Conservation (phyloP, 2,329 filamentous ascomycete genomes). For the Pseudodiploospora longispora region DNA sequence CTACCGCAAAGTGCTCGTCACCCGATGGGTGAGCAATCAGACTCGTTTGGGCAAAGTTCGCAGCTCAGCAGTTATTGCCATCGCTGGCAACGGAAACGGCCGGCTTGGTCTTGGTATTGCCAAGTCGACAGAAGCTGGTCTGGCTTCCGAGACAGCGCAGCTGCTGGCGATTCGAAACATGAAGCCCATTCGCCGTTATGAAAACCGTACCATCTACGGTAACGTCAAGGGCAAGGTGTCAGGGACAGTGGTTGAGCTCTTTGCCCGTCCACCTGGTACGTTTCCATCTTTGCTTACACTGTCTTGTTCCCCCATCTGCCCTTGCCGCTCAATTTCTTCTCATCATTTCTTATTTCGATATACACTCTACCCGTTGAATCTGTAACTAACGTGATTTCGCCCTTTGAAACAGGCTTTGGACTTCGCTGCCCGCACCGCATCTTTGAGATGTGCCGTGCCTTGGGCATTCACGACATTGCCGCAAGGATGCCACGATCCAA, state of each 20-base stretch:
- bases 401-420: constrained; percentile 64
- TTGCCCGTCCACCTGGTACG: constrained; percentile 79
- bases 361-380: not conserved
- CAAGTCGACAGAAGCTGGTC: constrained; percentile 67
- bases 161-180: constrained; percentile 84
- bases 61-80: constrained; percentile 64
- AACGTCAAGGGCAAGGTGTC: constrained; percentile 77
- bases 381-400: constrained; percentile 4
- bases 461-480: constrained; percentile 79
- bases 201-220: constrained; percentile 85
- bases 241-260: constrained; percentile 77
- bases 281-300: constrained; percentile 8
- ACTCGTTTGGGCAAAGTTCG: constrained; percentile 91
- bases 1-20: constrained; percentile 64
- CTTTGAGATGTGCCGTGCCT: constrained; percentile 86
- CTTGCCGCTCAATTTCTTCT: not conserved
- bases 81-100: constrained; percentile 82
- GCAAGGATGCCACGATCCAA: constrained; percentile 75
- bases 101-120: constrained; percentile 83
- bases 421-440: constrained; percentile 85
- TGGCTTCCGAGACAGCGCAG: constrained; percentile 64
- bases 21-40: constrained; percentile 76
- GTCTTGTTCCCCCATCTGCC: not conserved
- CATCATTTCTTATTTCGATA: not conserved
- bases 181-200: constrained; percentile 85